Evolutionary conservation across 371 early-diverging fungal genomes (phyloP), one percentile per base, ranked within the genome.

Genomic region (Syncephalis plumigaleata): DNA sequence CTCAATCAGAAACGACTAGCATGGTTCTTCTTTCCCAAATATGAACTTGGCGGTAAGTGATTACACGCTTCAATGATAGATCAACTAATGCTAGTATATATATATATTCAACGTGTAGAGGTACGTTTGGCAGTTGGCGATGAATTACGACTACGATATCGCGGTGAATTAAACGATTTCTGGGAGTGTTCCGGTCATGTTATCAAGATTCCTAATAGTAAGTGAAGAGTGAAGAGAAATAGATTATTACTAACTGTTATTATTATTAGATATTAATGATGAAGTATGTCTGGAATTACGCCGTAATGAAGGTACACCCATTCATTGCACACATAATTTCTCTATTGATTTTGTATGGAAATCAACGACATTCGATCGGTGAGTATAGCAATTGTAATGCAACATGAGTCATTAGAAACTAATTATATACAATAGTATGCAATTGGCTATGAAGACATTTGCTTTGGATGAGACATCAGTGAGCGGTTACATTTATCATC

Each of bases 331-430:
- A n/a, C 84, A 81, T 59, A 89, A 89, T 58, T 97, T 93, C 56
- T 77, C 85, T 2, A 85, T 98, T n/a, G 97, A 98, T 52, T 96
- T 92, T 73, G 92, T 98, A 9, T 98, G 98, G 98, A 95, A 96
- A 63, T 81, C 91, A 11, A 90, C 90, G 1, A 85, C 90, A 22
- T 98, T 91, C 64, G 95, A 97, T 56, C 77, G 91, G 63, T 87
- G 84, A 84, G 81, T 81, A 54, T 31, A 31, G 11, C 11, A 31
- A 31, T 31, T 7, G 11, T 31, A 31, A 31, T 31, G 31, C 11
- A 31, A n/a, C n/a, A n/a, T n/a, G n/a, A n/a, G n/a, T n/a, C 11
- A 31, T 7, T 31, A 11, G 4, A 31, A 31, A 31, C 11, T 31
- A 31, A 74, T 73, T 1, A 70, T 78, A 3, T 83, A 74, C 60